Base-by-base conservation (phyloP, 2,329 filamentous ascomycete genomes). In the Fusarium compactum region DNA sequence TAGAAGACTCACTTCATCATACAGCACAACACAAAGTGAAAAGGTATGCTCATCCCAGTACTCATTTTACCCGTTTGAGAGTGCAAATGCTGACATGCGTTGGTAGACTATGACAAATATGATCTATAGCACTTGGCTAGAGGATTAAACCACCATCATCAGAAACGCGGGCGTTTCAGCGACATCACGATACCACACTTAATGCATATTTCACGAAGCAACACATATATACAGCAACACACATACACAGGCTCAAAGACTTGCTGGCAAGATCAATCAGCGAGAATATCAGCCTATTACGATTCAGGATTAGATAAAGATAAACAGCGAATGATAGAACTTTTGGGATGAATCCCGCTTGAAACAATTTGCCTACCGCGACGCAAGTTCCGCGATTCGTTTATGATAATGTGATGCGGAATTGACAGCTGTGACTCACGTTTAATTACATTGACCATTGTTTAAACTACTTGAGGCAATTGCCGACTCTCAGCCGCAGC, bases 1-100 rank as follows among this genome's bases (percentile, higher is more conserved):
- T 40, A 65, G 71, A 50, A 70, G 63, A 16, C 75, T 75, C n/a
- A 61, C 54, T 32, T 62, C 71, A 32, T 75, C 71, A 32, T 75
- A 75, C 52, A 75, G 73, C 22, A 75, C 44, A 32, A 30, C 44
- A 16, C 44, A 70, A 45, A 75, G 73, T 24, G 73, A 74, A 30
- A 65, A 73, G 44, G 72, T 48, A 25, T 25, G 25, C 25, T 25
- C 25, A 25, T 25, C 25, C 6, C 25, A 25, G 25, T 25, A 25
- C 25, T 25, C 2, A 25, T 9, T 25, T 25, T 7, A 25, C 7
- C 25, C 8, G 25, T 25, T 9, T 25, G 25, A 25, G 25, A 25
- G 25, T 25, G 25, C 8, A 9, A 16, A 61, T 18, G 8, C 58
- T 58, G 72, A 75, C 15, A 20, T 55, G 11, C 4, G 44, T 68